Percentiles rank a stretch among this genome's conserved stretches.
Evolutionary conservation across 2,329 filamentous ascomycete species (phyloP).

Genomic region (Keithomyces neogunnii): DNA sequence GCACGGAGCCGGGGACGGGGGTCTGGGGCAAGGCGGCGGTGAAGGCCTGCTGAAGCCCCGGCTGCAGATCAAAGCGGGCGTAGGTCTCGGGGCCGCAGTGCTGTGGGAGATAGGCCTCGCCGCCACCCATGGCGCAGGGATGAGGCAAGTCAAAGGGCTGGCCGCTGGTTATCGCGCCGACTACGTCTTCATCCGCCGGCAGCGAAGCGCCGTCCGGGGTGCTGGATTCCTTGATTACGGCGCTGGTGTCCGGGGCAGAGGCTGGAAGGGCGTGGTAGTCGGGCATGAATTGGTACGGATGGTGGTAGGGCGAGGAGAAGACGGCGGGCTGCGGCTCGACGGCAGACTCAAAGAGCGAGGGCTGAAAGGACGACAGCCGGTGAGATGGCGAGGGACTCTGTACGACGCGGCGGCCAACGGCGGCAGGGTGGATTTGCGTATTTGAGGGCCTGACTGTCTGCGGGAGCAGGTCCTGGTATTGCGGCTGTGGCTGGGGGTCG

Average conservation of each 20-base stretch:
- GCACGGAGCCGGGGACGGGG: not conserved
- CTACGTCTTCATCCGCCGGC: not conserved
- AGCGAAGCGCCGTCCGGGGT: not conserved
- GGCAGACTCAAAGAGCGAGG: not conserved
- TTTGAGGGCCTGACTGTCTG: not conserved
- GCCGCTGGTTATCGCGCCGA: not conserved
- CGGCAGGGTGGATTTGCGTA: not conserved
- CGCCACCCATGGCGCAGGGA: conserved; percentile 1
- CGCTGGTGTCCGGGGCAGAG: not conserved
- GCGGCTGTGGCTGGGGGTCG: not conserved
- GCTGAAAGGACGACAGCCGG: not conserved
- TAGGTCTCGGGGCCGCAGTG: not conserved
- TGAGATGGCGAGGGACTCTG: not conserved
- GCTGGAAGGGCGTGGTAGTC: not conserved
- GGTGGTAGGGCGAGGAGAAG: not conserved
- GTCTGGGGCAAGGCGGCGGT: not conserved
- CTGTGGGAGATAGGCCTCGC: not conserved
- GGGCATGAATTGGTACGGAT: not conserved
- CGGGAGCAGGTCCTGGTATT: not conserved
- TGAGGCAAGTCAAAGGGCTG: not conserved
- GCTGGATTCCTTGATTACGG: no score
- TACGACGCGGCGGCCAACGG: not conserved
- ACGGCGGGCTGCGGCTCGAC: not conserved
- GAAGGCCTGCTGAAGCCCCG: not conserved
- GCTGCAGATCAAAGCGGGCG: not conserved